Evolutionary conservation across 108 stramenopile genomes (phyloP).

Genomic region (Mayamaea pseudoterrestris): DNA sequence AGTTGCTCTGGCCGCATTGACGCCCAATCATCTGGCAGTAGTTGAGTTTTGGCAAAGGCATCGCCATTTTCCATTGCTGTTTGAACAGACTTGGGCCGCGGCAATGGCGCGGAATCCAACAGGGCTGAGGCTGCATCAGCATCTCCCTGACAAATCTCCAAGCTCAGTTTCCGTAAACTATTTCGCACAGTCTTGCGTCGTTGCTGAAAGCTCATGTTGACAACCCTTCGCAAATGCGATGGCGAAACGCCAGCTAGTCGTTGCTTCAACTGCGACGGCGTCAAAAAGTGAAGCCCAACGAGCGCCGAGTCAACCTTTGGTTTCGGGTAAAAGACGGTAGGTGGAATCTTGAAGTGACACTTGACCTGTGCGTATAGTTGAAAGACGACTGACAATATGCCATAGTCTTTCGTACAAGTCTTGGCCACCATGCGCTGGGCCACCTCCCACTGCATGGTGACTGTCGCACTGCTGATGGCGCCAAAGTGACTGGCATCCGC

Average conservation of each 20-base stretch:
- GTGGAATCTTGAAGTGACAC: slow-evolving; percentile 93
- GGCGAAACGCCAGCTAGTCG: slow-evolving; percentile 76
- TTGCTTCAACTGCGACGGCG: slow-evolving; percentile 31
- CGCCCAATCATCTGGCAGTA: slow-evolving; percentile 74
- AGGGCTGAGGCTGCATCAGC: slow-evolving; percentile 22
- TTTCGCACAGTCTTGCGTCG: slow-evolving; percentile 92
- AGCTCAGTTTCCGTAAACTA: slow-evolving; percentile 64
- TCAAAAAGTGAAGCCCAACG: slow-evolving; percentile 84
- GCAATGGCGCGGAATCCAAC: slow-evolving; percentile 36
- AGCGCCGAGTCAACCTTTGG: slow-evolving; percentile 93
- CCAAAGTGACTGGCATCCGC: slow-evolving; percentile 83
- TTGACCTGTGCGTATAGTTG: slow-evolving; percentile 78
- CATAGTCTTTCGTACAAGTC: slow-evolving; percentile 74
- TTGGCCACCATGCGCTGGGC: slow-evolving; percentile 82
- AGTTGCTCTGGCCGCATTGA: slow-evolving; percentile 87
- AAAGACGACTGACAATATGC: slow-evolving; percentile 92
- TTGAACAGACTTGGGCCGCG: slow-evolving; percentile 36
- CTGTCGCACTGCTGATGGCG: slow-evolving; percentile 81
- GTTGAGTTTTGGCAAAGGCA: slow-evolving; percentile 53
- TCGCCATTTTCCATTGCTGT: slow-evolving; percentile 41
- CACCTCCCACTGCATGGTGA: slow-evolving; percentile 97
- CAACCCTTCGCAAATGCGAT: slow-evolving; percentile 60
- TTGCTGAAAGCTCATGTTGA: slow-evolving; percentile 87
- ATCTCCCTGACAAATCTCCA: slow-evolving; percentile 24
- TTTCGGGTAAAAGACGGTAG: slow-evolving; percentile 94